A percentile compares a stretch with the other conserved stretches of the same genome.
Conservation (phyloP, 495 filamentous ascomycete species). For the Penicillium fimorum region DNA sequence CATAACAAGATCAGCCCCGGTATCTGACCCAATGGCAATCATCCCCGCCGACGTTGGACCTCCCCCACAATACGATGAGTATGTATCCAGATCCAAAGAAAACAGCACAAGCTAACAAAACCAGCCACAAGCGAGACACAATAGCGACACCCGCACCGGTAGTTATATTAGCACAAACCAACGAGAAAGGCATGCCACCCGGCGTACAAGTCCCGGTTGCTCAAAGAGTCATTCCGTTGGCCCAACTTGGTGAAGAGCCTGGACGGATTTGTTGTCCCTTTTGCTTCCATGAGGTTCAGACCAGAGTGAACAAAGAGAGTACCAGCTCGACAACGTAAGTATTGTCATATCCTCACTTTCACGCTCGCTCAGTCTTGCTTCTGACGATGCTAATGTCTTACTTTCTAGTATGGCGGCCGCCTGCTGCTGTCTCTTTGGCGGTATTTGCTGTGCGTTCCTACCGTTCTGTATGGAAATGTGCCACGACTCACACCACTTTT, state of each 20-base stretch:
- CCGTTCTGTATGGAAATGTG: conserved; percentile 22
- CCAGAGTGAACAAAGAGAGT: conserved; percentile 16
- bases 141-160: neutral
- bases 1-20: neutral
- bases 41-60: neutral
- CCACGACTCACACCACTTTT: conserved; percentile 21
- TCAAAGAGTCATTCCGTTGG: conserved; percentile 4
- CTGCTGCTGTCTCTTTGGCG: conserved; percentile 20
- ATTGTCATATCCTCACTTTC: neutral
- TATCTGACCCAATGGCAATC: neutral
- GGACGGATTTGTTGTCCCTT: conserved; percentile 16
- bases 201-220: neutral
- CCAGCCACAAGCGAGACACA: neutral
- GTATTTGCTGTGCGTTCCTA: conserved; percentile 18
- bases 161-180: neutral
- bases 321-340: conserved; percentile 18
- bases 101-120: neutral
- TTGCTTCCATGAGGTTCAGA: conserved; percentile 13
- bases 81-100: neutral
- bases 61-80: conserved; percentile 8
- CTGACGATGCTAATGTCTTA: neutral
- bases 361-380: neutral
- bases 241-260: conserved; percentile 11
- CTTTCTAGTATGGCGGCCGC: conserved; percentile 15
- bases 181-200: neutral